phyloP scores from a whole-genome alignment of 495 filamentous ascomycete genomes.

The Penicillium turbatum region DNA sequence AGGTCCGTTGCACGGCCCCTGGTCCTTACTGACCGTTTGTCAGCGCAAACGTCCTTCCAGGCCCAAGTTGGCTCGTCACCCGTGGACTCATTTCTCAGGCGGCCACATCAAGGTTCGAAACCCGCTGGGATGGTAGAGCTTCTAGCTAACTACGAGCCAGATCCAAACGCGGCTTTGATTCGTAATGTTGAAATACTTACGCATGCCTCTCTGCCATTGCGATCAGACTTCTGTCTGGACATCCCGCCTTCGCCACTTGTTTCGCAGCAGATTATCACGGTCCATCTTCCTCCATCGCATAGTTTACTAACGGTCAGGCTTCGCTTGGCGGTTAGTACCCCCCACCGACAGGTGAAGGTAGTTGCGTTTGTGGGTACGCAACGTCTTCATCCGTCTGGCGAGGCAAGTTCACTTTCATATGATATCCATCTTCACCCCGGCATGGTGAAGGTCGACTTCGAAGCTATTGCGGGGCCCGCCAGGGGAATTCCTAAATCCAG shows the following conservation, averaged over 20 bases:
- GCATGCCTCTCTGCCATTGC: conserved; percentile 56
- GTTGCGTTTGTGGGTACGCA: conserved; percentile 54
- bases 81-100: conserved; percentile 37
- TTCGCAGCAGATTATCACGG: conserved; percentile 62
- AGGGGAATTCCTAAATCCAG: conserved; percentile 49
- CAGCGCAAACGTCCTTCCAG: conserved; percentile 6
- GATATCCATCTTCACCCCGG: conserved; percentile 58
- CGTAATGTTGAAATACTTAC: conserved; percentile 60
- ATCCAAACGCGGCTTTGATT: conserved; percentile 56
- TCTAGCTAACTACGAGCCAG: conserved; percentile 24
- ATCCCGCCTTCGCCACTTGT: conserved; percentile 57
- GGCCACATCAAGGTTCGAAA: conserved; percentile 51
- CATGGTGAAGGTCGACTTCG: conserved; percentile 61
- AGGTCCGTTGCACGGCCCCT: not conserved
- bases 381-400: conserved; percentile 44
- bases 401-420: conserved; percentile 49
- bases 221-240: conserved; percentile 49
- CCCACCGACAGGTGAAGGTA: conserved; percentile 57
- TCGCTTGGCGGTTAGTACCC: conserved; percentile 50
- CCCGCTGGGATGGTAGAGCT: not conserved
- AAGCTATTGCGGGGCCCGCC: conserved; percentile 59
- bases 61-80: conserved; percentile 19
- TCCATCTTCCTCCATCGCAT: conserved; percentile 60
- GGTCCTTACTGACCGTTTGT: not conserved
- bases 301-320: conserved; percentile 62